Conservation (phyloP, 1,139 yeast genomes). For the Kodamaea alishanica region DNA sequence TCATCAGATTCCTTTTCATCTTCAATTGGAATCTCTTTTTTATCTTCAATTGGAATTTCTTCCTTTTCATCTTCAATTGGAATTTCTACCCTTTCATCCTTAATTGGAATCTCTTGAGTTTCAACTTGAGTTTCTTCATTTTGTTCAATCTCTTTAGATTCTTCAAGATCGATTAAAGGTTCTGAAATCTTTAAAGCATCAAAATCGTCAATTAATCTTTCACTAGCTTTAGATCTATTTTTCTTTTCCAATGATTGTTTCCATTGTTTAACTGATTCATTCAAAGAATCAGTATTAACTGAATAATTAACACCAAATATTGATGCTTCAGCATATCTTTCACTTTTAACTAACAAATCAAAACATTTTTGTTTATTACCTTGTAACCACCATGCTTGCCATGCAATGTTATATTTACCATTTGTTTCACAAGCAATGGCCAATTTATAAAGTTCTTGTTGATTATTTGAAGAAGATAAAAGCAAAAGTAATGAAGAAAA, state of each 20-base stretch:
- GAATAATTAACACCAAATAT: conserved; percentile 76
- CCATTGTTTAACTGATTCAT: conserved; percentile 60
- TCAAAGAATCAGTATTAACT: conserved; percentile 40
- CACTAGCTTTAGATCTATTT: conserved; percentile 59
- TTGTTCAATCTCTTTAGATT: conserved; percentile 14
- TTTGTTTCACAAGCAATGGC: conserved; percentile 62
- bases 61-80: conserved; percentile 4
- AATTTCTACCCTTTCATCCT: conserved; percentile 13
- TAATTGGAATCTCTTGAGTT: conserved; percentile 16
- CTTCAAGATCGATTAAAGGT: conserved; percentile 33
- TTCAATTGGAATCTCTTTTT: conserved; percentile 10
- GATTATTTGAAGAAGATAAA: conserved; percentile 77
- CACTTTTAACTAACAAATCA: conserved; percentile 63
- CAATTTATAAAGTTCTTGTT: conserved; percentile 52
- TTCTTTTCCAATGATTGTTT: conserved; percentile 48
- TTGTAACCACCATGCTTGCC: conserved; percentile 85
- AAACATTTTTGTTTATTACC: conserved; percentile 68
- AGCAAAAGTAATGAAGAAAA: conserved; percentile 76
- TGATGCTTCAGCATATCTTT: conserved; percentile 81
- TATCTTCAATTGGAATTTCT: conserved; percentile 11
- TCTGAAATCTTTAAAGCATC: conserved; percentile 21
- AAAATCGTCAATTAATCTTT: conserved; percentile 48
- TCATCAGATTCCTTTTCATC: conserved; percentile 6
- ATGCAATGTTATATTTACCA: conserved; percentile 88
- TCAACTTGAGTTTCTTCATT: conserved; percentile 12